phyloP scores from a whole-genome alignment of 2,329 filamentous ascomycete genomes.

The Alternaria brassicicola region DNA sequence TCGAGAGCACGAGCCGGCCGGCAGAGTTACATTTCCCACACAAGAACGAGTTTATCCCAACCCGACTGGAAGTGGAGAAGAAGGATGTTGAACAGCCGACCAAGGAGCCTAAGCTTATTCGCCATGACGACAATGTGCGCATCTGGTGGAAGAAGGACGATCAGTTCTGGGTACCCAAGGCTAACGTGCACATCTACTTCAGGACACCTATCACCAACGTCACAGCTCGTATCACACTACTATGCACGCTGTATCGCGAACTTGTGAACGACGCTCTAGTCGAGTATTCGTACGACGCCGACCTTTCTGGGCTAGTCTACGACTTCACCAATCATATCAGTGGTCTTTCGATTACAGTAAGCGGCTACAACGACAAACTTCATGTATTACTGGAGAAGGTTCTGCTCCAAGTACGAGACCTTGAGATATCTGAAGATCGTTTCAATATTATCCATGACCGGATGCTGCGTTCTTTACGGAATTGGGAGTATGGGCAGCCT shows the following conservation, averaged over 20 bases:
- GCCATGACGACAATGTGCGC: constrained; percentile 79
- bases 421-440: constrained; percentile 82
- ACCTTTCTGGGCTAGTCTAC: constrained; percentile 88
- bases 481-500: constrained; percentile 86
- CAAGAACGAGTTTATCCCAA: constrained; percentile 95
- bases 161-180: constrained; percentile 97
- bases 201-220: constrained; percentile 79
- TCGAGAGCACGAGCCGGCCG: constrained; percentile 65
- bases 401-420: constrained; percentile 78
- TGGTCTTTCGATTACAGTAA: constrained; percentile 78
- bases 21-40: constrained; percentile 83
- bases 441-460: constrained; percentile 93
- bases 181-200: constrained; percentile 80
- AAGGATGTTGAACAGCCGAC: constrained; percentile 81
- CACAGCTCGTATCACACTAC: constrained; percentile 78
- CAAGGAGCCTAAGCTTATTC: constrained; percentile 77
- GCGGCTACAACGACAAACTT: constrained; percentile 97
- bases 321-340: constrained; percentile 73
- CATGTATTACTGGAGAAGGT: constrained; percentile 89
- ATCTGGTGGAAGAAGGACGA: constrained; percentile 99
- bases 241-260: constrained; percentile 80
- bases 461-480: constrained; percentile 75
- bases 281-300: constrained; percentile 95
- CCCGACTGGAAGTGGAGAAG: constrained; percentile 90
- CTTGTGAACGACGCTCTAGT: constrained; percentile 86